phyloP scores from a whole-genome alignment of 768 basidiomycete species.

The Pulveroboletus sp. region DNA sequence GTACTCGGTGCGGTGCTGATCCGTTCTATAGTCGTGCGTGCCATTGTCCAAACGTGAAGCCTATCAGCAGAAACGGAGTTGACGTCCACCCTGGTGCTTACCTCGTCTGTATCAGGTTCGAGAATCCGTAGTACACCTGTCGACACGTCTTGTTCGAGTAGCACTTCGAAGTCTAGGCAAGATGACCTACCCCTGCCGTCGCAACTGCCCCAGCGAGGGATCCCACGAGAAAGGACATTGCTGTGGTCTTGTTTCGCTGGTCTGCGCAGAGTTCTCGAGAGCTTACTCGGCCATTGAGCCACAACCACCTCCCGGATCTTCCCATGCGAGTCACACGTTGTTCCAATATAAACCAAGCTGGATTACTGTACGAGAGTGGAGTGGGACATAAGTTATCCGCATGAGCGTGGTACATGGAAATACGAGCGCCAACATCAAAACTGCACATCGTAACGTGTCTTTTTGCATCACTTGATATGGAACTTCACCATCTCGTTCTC shows the following conservation, averaged over 20 bases:
- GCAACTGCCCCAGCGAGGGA: slow-evolving; percentile 67
- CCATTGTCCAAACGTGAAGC: not conserved
- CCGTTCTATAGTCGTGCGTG: slow-evolving; percentile 37
- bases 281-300: not conserved
- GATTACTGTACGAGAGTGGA: not conserved
- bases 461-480: slow-evolving; percentile 14
- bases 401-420: slow-evolving; percentile 3
- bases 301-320: not conserved
- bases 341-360: not conserved
- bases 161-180: not conserved
- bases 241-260: not conserved
- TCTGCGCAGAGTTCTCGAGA: not conserved
- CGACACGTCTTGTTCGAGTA: not conserved
- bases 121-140: slow-evolving; percentile 70
- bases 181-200: slow-evolving; percentile 52
- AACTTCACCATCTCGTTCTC: slow-evolving; percentile 26
- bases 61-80: not conserved
- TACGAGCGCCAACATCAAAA: not conserved
- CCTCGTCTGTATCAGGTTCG: slow-evolving; percentile 57
- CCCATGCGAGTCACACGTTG: slow-evolving; percentile 1
- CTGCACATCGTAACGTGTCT: not conserved
- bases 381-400: not conserved
- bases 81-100: slow-evolving; percentile 12
- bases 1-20: slow-evolving; percentile 52
- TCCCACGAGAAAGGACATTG: slow-evolving; percentile 58